Conservation (phyloP, 257 asterid species). For the Salvia hispanica region DNA sequence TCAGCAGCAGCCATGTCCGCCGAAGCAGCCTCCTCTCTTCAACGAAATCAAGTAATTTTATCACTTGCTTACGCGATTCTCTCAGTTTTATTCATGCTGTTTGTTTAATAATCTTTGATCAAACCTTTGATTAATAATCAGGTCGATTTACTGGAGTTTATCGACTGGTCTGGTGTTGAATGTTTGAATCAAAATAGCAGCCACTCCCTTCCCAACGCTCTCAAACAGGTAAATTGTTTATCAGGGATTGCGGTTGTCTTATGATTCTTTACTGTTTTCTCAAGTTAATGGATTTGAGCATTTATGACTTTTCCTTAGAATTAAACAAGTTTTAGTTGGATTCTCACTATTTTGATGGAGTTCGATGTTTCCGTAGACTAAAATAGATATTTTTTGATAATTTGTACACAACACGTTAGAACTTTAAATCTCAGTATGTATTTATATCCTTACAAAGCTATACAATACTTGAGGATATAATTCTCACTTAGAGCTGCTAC, state of each 20-base stretch:
- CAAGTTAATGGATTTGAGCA: constrained; percentile 2
- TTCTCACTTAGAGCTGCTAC: too few species aligned
- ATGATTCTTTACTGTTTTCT: background rate
- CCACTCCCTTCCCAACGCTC: constrained; percentile 66
- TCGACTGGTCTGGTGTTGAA: constrained; percentile 84
- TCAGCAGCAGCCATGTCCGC: constrained; percentile 56
- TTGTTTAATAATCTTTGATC: constrained; percentile 6
- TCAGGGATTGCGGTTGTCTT: constrained; percentile 1
- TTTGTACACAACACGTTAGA: too few species aligned
- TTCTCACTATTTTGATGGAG: background rate
- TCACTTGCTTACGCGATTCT: background rate
- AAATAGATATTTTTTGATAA: background rate
- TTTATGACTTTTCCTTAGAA: background rate
- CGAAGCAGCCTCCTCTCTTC: constrained; percentile 63
- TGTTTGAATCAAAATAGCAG: constrained; percentile 69
- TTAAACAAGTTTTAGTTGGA: background rate
- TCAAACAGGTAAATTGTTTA: constrained; percentile 53
- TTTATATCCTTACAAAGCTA: too few species aligned
- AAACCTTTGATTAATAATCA: constrained; percentile 21
- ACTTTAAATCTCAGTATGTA: too few species aligned
- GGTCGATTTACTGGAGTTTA: constrained; percentile 78
- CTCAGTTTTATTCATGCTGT: background rate
- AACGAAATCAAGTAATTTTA: constrained; percentile 52
- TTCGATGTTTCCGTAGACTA: background rate
- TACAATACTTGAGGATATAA: too few species aligned